Evolutionary conservation across 768 basidiomycete species (phyloP), one percentile per base, ranked within the genome.

Genomic region (Candolleomyces efflorescens): DNA sequence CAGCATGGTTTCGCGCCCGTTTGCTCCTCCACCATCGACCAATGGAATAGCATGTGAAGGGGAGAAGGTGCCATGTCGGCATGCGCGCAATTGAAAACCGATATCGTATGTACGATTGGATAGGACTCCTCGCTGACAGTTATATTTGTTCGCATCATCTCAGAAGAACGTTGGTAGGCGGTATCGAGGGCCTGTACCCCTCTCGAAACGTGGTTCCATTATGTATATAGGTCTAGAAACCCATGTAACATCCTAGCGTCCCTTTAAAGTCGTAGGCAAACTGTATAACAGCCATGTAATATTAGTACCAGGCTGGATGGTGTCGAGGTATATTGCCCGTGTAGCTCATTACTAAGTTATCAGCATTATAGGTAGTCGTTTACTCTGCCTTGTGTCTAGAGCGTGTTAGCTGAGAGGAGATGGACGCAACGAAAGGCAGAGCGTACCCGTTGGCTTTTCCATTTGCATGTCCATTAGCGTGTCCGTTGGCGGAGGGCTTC

Each of bases 401-500:
- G 26, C 10, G 37, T 15, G 27, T 51, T 26, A 36, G 49, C 27
- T n/a, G 46, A 39, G 23, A 24, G 22, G 39, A 13, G 53, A 24
- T 9, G 13, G 24, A 17, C 20, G 6, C 36, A 22, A 3, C 32
- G 12, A 50, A 49, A 44, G 3, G 37, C 15, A 23, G 13, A 7
- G 51, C 68, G 39, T 63, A 67, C 63, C 68, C 68, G 39, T 71
- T 60, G 52, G 61, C 57, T 15, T 71, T 69, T 32, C 78, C 75
- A 54, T 78, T 76, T 2, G 68, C 65, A 39, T 74, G 65, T 27
- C 69, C 68, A 57, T 71, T 73, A 44, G 77, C 77, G 41, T 74
- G 67, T 54, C 82, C 82, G 50, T 81, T 79, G 9, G 73, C 67
- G 54, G 68, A 62, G 36, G 73, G 74, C 68, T 82, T 83, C 58